Base-by-base conservation (phyloP, 192 early-diverging fungal species). In the Phycomyces nitens region DNA sequence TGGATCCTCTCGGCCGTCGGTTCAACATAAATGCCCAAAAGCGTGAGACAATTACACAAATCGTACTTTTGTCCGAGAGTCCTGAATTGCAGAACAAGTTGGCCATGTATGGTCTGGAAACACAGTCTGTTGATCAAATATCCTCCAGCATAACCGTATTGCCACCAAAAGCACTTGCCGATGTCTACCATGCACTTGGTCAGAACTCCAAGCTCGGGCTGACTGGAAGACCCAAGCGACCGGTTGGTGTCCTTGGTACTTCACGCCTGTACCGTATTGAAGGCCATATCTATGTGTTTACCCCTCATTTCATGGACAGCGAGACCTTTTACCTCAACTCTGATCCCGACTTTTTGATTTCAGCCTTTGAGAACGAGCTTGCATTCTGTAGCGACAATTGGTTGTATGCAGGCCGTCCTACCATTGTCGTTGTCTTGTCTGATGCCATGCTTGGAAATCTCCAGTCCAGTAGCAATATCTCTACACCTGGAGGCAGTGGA, bases 291-390 rank as follows among this genome's bases (percentile, higher is more conserved):
- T 94, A 93, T 66, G 82, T 89, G 0, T 94, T 94, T 61, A 83
- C 89, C 0, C 92, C 92, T 29, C 85, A 92, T 51, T 94, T 94
- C 65, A 88, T 94, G 87, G 90, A 94, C 64, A 84, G 79, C 53
- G 89, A 90, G 58, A 86, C 93, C 65, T 94, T 90, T 68, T 94
- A 94, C 62, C 77, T 93, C n/a, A 89, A 86, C 15, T 84, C 84
- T 34, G 92, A 94, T 74, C 86, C 87, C n/a, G 88, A 93, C 63
- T 92, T 91, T 53, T 60, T 94, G 44, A 85, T 94, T 8, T 86
- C 84, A 34, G 66, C 85, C 21, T 84, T 94, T 66, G 88, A 91
- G 65, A 86, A 83, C 60, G 89, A 92, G 60, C 58, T 94, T 39
- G 74, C 79, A 12, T 93, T 92, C 64, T 83, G 91, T 21, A 77